A percentile compares a stretch with the other conserved stretches of the same genome.
phyloP scores from a whole-genome alignment of 2,329 filamentous ascomycete genomes.

The Amauroascus niger region DNA sequence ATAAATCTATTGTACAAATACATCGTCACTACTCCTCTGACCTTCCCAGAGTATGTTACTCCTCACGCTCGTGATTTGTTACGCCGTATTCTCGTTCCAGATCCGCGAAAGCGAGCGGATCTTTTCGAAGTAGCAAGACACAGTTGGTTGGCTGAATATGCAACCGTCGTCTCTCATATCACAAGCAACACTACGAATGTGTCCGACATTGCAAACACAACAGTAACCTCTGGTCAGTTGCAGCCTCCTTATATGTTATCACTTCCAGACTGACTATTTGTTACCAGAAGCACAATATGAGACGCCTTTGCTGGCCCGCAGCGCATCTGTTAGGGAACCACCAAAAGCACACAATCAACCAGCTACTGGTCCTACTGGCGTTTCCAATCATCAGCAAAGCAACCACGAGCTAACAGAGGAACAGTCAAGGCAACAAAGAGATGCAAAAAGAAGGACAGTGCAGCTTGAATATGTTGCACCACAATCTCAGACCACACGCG shows the following conservation, averaged over 20 bases:
- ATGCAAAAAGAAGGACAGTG: conserved; percentile 86
- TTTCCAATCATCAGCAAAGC: conserved; percentile 62
- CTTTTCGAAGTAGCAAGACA: conserved; percentile 94
- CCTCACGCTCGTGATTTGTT: conserved; percentile 90
- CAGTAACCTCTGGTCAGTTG: conserved; percentile 50
- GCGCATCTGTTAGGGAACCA: conserved; percentile 83
- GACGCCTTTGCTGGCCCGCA: conserved; percentile 60
- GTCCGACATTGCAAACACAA: conserved; percentile 72
- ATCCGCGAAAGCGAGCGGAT: conserved; percentile 88
- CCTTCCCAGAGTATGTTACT: conserved; percentile 97
- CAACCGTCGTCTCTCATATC: conserved; percentile 93
- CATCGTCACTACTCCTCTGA: conserved; percentile 92
- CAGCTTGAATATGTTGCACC: conserved; percentile 97
- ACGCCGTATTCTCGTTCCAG: conserved; percentile 85
- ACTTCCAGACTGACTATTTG: conserved; percentile 1
- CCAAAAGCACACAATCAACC: conserved; percentile 48
- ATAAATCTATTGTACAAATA: conserved; percentile 99
- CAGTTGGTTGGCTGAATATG: conserved; percentile 95
- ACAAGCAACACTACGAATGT: conserved; percentile 88
- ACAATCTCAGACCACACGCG: conserved; percentile 71
- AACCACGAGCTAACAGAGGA: conserved; percentile 61
- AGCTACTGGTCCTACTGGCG: conserved; percentile 38
- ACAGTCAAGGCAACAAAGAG: conserved; percentile 37
- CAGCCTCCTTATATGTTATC: conserved; percentile 3
- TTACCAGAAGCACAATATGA: conserved; percentile 46